Conservation (phyloP, 352 stramenopile species). For the Plasmopara halstedii region DNA sequence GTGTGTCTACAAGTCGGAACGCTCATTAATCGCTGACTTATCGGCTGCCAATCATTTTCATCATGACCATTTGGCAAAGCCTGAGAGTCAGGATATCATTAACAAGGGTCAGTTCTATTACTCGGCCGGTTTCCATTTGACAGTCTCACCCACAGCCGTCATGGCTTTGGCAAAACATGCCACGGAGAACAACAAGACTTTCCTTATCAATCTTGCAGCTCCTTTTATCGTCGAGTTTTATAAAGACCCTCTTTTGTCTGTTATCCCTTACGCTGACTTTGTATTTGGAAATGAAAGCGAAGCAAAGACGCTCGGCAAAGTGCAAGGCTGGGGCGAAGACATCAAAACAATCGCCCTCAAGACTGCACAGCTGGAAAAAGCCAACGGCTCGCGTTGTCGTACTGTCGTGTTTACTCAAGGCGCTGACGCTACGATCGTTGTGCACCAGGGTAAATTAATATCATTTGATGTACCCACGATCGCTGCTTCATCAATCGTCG, state of each 20-base stretch:
- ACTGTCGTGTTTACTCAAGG: constrained; percentile 99
- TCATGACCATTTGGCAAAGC: constrained; percentile 72
- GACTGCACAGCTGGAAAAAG: constrained; percentile 91
- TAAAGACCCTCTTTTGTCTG: constrained; percentile 91
- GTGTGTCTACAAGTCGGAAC: constrained; percentile 93
- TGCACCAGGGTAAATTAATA: constrained; percentile 89
- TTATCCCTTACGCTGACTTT: constrained; percentile 95
- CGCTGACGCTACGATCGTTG: constrained; percentile 92
- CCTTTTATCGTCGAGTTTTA: constrained; percentile 99
- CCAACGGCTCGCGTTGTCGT: constrained; percentile 81
- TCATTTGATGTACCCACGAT: constrained; percentile 90
- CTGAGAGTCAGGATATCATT: constrained; percentile 92
- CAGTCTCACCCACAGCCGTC: constrained; percentile 91
- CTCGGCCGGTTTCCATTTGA: constrained; percentile 98
- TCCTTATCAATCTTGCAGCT: constrained; percentile 96
- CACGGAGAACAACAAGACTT: constrained; percentile 90
- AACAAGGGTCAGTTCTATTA: constrained; percentile 94
- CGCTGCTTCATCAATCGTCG: constrained; percentile 88
- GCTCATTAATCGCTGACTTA: constrained; percentile 96
- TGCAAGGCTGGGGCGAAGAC: constrained; percentile 86
- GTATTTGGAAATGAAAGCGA: constrained; percentile 99
- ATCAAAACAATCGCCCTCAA: constrained; percentile 89
- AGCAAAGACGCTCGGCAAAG: constrained; percentile 91
- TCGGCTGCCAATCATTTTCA: constrained; percentile 99
- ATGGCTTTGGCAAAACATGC: constrained; percentile 92